Conservation (phyloP, 805 yeast species). For the Yamadazyma akitaensis region DNA sequence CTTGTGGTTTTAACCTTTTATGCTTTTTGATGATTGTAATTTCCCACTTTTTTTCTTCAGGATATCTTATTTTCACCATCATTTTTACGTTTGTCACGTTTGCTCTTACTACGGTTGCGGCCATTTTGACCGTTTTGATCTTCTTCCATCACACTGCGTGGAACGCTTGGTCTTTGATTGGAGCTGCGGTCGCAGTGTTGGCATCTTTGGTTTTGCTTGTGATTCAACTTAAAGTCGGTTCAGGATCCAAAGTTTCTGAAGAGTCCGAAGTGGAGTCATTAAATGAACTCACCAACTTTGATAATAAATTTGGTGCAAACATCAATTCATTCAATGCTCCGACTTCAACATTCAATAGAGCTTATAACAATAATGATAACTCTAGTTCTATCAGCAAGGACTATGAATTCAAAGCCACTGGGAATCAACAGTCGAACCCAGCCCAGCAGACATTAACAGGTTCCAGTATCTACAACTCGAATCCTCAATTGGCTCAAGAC, state of each 20-base stretch:
- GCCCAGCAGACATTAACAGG: conserved; percentile 11
- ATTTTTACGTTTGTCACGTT: conserved; percentile 49
- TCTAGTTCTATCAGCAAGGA: conserved; percentile 23
- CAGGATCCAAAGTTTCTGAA: conserved; percentile 17
- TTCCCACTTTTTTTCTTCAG: conserved; percentile 23
- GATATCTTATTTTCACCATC: conserved; percentile 37
- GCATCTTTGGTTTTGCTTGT: conserved; percentile 49
- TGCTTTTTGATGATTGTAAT: conserved; percentile 22
- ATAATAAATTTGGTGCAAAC: conserved; percentile 19
- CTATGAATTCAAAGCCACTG: conserved; percentile 19
- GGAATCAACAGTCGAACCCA: not conserved
- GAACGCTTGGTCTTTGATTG: conserved; percentile 72
- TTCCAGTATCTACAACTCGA: conserved; percentile 28
- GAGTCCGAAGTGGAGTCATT: conserved; percentile 12
- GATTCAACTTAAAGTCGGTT: conserved; percentile 26
- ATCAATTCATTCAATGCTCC: conserved; percentile 17
- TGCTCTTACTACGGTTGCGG: conserved; percentile 50
- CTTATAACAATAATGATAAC: conserved; percentile 12
- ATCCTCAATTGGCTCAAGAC: conserved; percentile 33
- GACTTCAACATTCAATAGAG: conserved; percentile 4
- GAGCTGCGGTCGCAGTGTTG: conserved; percentile 58
- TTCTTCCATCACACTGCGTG: conserved; percentile 66
- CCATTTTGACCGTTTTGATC: conserved; percentile 52
- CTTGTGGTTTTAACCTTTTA: conserved; percentile 58
- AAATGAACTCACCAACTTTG: conserved; percentile 18